A percentile compares a stretch with the other conserved stretches of the same genome.
phyloP scores from a whole-genome alignment of 805 yeast genomes.

The Starmera quercuum region DNA sequence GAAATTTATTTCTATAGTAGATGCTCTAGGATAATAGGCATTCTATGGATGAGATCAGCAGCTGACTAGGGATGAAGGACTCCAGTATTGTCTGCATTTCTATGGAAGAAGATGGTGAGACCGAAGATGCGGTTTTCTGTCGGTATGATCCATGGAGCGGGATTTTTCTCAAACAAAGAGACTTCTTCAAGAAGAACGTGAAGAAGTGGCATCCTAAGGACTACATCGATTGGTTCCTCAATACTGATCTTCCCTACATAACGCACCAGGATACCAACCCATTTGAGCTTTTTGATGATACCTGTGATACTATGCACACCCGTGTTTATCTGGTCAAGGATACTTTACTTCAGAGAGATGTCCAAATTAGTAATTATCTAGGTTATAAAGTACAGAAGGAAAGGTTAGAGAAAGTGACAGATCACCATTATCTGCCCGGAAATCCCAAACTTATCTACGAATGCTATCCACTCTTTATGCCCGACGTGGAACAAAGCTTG shows the following conservation, averaged over 20 bases:
- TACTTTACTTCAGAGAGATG: conserved; percentile 15
- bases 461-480: conserved; percentile 18
- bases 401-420: conserved; percentile 7
- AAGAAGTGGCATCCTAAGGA: neutral
- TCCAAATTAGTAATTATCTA: conserved; percentile 10
- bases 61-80: neutral
- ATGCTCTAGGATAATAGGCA: no score
- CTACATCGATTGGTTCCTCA: conserved; percentile 4
- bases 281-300: conserved; percentile 12
- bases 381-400: conserved; percentile 9
- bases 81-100: neutral
- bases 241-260: conserved; percentile 15
- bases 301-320: conserved; percentile 2
- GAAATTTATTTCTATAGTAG: no score
- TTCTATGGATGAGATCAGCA: neutral
- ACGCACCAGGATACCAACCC: conserved; percentile 13
- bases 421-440: conserved; percentile 15
- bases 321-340: conserved; percentile 8
- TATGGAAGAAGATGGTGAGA: neutral
- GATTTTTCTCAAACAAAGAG: no score
- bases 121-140: neutral
- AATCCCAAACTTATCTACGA: conserved; percentile 16
- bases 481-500: conserved; percentile 7
- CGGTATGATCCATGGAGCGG: neutral
- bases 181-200: neutral